These are phyloP conservation scores for Populus alba DNA, from an alignment of 345 rosid species.

Conservation along the genomic window DNA sequence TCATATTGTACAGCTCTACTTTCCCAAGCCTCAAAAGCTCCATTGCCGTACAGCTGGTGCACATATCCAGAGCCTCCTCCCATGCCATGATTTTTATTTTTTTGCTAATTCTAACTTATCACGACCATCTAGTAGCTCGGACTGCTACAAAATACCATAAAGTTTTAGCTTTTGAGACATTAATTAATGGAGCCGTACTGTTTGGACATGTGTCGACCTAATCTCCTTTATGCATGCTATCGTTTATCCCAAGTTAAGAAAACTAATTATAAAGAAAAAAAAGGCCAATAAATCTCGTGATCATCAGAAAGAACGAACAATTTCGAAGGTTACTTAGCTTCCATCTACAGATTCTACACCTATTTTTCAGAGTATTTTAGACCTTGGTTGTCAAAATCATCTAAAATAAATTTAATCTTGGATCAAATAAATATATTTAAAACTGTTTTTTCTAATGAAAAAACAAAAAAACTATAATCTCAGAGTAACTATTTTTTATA, in stretches of 20 bases:
- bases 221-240: neutral
- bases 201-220: conserved; percentile 6
- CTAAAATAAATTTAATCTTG: too few species aligned
- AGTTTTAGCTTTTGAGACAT: neutral
- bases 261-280: neutral
- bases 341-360: too few species aligned
- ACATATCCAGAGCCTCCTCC: neutral
- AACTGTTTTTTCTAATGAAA: too few species aligned
- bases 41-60: neutral
- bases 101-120: neutral
- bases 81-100: neutral
- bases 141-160: neutral
- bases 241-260: neutral
- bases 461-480: too few species aligned
- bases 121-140: neutral
- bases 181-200: conserved; percentile 11
- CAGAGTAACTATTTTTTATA: too few species aligned
- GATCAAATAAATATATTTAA: too few species aligned
- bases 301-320: neutral
- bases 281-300: neutral
- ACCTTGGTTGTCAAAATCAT: neutral
- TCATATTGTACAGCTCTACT: neutral
- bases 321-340: too few species aligned
- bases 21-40: neutral
- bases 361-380: too few species aligned